Percentiles rank a stretch among this genome's conserved stretches.
phyloP scores from a whole-genome alignment of 495 filamentous ascomycete genomes.

The Parathielavia hyrcaniae region DNA sequence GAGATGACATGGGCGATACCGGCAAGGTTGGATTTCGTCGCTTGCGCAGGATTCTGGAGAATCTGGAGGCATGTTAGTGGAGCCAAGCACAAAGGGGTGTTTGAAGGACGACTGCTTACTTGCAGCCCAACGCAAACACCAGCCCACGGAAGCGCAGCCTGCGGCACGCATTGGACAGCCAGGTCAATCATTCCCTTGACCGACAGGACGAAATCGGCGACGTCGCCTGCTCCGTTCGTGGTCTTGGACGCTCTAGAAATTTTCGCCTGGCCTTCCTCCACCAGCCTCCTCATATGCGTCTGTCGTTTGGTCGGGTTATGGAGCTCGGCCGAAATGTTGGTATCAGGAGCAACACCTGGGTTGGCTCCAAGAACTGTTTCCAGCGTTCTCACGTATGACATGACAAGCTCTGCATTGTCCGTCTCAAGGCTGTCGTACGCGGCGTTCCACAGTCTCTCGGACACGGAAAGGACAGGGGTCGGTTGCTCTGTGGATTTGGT shows the following conservation, averaged over 20 bases:
- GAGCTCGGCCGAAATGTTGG: constrained; percentile 9
- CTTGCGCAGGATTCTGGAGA: constrained; percentile 26
- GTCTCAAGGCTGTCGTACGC: background rate
- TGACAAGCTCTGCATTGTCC: background rate
- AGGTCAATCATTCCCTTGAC: constrained; percentile 22
- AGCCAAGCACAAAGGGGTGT: constrained; percentile 1
- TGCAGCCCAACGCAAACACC: constrained; percentile 24
- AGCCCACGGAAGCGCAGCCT: constrained; percentile 26
- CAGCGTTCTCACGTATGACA: too few relatives aligned
- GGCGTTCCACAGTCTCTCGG: background rate
- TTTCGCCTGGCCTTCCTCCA: constrained; percentile 20
- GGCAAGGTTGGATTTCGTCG: constrained; percentile 28
- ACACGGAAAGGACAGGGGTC: background rate
- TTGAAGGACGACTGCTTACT: constrained; percentile 6
- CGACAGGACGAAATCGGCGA: constrained; percentile 16
- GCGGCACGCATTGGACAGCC: constrained; percentile 15
- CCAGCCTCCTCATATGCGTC: constrained; percentile 8
- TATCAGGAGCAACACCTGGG: background rate
- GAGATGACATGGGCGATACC: constrained; percentile 31
- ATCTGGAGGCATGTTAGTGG: constrained; percentile 16
- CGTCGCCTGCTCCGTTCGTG: constrained; percentile 19
- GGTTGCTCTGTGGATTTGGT: background rate
- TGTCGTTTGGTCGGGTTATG: constrained; percentile 16
- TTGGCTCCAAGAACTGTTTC: constrained; percentile 16
- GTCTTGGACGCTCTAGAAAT: constrained; percentile 18